A percentile compares a stretch with the other conserved stretches of the same genome.
phyloP scores from a whole-genome alignment of 2,329 filamentous ascomycete species.

The Colletotrichum sp. region DNA sequence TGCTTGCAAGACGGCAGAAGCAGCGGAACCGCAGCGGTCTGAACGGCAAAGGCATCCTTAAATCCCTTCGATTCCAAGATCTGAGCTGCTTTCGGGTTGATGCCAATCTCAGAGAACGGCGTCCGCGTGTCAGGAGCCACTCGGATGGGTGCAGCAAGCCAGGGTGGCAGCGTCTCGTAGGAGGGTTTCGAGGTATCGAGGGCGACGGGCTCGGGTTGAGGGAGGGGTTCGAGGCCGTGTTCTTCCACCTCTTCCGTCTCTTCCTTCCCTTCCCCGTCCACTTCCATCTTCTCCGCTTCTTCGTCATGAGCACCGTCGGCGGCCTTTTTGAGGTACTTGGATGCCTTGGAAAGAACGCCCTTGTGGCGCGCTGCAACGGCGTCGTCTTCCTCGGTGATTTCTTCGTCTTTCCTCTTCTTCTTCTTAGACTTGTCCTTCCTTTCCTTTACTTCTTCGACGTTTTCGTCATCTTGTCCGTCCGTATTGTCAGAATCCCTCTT shows the following conservation, averaged over 20 bases:
- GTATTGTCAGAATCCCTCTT: neutral
- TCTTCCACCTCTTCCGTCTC: conserved; percentile 46
- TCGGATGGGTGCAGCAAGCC: conserved; percentile 79
- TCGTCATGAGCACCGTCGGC: conserved; percentile 41
- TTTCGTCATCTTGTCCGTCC: neutral
- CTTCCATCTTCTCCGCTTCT: conserved; percentile 33
- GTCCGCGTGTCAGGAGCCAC: conserved; percentile 64
- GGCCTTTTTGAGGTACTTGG: conserved; percentile 58
- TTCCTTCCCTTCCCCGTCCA: conserved; percentile 25
- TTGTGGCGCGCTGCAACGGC: conserved; percentile 47
- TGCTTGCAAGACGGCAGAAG: conserved; percentile 69
- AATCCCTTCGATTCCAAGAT: conserved; percentile 73
- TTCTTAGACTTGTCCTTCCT: conserved; percentile 29
- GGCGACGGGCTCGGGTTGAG: conserved; percentile 72
- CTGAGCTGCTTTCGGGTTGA: conserved; percentile 64
- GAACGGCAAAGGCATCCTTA: conserved; percentile 76
- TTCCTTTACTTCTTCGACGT: conserved; percentile 1
- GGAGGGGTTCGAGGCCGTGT: conserved; percentile 80
- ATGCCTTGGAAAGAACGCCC: conserved; percentile 57
- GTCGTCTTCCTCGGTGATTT: conserved; percentile 27
- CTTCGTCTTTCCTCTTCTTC: conserved; percentile 11
- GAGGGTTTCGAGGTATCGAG: conserved; percentile 63
- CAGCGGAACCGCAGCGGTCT: conserved; percentile 80
- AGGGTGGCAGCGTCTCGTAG: conserved; percentile 81
- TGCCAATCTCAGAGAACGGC: conserved; percentile 67